Percentiles rank a stretch among this genome's conserved stretches.
These are phyloP conservation scores for Ophiocordyceps camponoti-leonardi DNA, from an alignment of 2,329 filamentous ascomycete genomes.

Conservation along the genomic window DNA sequence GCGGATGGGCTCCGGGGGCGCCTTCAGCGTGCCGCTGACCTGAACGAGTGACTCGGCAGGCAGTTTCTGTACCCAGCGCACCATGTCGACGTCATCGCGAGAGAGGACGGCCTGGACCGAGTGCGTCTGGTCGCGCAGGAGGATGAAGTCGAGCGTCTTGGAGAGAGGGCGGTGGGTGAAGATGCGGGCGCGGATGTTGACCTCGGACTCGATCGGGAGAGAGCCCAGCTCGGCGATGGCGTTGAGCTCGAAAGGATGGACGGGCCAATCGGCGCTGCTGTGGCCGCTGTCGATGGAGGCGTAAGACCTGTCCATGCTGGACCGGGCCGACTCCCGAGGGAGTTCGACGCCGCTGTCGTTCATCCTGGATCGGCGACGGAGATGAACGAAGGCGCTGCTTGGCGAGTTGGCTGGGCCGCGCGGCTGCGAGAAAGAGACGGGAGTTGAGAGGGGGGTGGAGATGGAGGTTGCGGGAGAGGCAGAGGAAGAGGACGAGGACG, in stretches of 20 bases:
- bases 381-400: constrained; percentile 5
- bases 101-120: constrained; percentile 71
- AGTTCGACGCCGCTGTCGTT: constrained; percentile 16
- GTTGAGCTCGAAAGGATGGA: constrained; percentile 21
- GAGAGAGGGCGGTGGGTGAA: constrained; percentile 63
- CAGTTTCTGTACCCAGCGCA: constrained; percentile 76
- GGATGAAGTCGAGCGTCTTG: constrained; percentile 65
- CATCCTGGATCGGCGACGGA: constrained; percentile 8
- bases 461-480: not conserved
- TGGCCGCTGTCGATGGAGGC: constrained; percentile 18
- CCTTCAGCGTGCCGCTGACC: constrained; percentile 56
- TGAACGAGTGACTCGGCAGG: constrained; percentile 63
- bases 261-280: constrained; percentile 19
- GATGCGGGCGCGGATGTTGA: constrained; percentile 24
- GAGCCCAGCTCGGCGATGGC: constrained; percentile 18
- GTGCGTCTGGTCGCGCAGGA: constrained; percentile 68
- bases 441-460: not conserved
- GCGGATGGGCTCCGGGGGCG: constrained; percentile 56
- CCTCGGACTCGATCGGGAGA: constrained; percentile 19
- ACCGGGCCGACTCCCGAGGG: constrained; percentile 10
- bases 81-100: constrained; percentile 45
- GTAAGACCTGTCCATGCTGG: constrained; percentile 10
- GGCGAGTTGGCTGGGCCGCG: not conserved
- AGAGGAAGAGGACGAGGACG: not conserved
- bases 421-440: not conserved